A percentile compares a stretch with the other conserved stretches of the same genome.
Conservation (phyloP, 805 yeast species). For the Metschnikowia shivogae region DNA sequence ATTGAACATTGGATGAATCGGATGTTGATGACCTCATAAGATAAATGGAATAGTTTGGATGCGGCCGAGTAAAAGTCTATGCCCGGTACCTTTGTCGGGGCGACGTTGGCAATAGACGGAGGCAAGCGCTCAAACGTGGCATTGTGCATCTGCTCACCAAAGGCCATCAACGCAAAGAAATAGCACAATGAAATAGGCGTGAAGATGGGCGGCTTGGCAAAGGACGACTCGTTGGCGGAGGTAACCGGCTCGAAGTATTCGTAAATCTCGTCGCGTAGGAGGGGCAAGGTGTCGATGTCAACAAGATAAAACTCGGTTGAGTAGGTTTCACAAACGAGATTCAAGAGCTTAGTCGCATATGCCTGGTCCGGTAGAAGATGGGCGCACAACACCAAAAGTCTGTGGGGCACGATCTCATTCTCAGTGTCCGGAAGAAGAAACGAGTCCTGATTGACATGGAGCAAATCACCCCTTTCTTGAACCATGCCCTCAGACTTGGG, state of each 20-base stretch:
- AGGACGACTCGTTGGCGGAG: slow-evolving; percentile 1
- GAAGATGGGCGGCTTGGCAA: slow-evolving; percentile 5
- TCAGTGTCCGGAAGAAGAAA: slow-evolving; percentile 26
- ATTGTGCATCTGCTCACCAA: slow-evolving; percentile 34
- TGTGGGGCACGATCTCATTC: slow-evolving; percentile 24
- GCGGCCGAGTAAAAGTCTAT: slow-evolving; percentile 31
- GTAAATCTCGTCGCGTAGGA: slow-evolving; percentile 17
- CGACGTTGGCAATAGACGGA: slow-evolving; percentile 7
- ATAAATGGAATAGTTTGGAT: slow-evolving; percentile 28
- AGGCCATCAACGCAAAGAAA: slow-evolving; percentile 33
- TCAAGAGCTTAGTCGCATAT: slow-evolving; percentile 21
- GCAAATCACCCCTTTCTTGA: slow-evolving; percentile 4
- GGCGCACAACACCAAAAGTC: slow-evolving; percentile 19
- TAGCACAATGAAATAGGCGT: slow-evolving; percentile 24
- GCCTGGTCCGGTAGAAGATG: slow-evolving; percentile 25
- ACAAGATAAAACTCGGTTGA: slow-evolving; percentile 35
- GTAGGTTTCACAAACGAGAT: slow-evolving; percentile 27
- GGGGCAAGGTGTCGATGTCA: slow-evolving; percentile 20
- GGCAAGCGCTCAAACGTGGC: slow-evolving; percentile 8
- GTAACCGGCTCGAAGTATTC: slow-evolving; percentile 5
- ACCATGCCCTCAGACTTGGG: slow-evolving; percentile 5
- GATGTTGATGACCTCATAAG: slow-evolving; percentile 27
- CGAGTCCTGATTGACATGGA: slow-evolving; percentile 17
- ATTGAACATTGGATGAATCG: slow-evolving; percentile 35
- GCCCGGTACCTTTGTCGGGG: slow-evolving; percentile 27